Evolutionary conservation across 805 yeast genomes (phyloP).

Genomic region (Nadsonia fulvescens): DNA sequence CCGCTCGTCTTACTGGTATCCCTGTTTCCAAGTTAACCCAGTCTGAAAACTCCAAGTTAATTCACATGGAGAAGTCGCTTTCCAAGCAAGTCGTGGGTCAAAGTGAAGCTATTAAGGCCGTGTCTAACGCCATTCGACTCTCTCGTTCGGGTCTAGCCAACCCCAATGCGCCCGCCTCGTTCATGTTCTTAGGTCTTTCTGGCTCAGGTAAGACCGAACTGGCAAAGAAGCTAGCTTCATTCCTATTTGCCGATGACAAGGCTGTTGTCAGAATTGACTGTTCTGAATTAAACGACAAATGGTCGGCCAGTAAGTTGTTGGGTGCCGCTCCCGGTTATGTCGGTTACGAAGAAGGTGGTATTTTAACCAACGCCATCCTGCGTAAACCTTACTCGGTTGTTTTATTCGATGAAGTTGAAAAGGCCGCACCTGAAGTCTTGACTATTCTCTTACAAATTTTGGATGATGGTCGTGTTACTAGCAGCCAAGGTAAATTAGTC

Average conservation of each 20-base stretch:
- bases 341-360: constrained; percentile 96
- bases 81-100: constrained; percentile 84
- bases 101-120: constrained; percentile 88
- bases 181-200: constrained; percentile 82
- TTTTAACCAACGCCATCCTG: constrained; percentile 77
- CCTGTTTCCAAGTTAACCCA: constrained; percentile 85
- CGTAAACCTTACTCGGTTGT: constrained; percentile 93
- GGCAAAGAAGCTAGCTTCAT: constrained; percentile 92
- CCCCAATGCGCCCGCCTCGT: constrained; percentile 92
- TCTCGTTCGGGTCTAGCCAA: constrained; percentile 89
- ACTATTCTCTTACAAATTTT: constrained; percentile 81
- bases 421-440: constrained; percentile 95
- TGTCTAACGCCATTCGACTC: constrained; percentile 83
- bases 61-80: constrained; percentile 82
- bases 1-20: constrained; percentile 90
- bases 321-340: constrained; percentile 97
- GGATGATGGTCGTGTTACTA: constrained; percentile 92
- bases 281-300: constrained; percentile 87
- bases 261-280: constrained; percentile 97
- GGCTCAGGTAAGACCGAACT: constrained; percentile 98
- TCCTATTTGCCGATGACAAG: constrained; percentile 86
- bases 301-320: constrained; percentile 82
- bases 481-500: constrained; percentile 84
- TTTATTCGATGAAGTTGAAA: constrained; percentile 92
- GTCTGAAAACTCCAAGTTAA: constrained; percentile 85